Percentiles rank a stretch among this genome's conserved stretches.
phyloP scores from a whole-genome alignment of 129 eudicot genomes.

The Pseudognaphalium luteoalbum region DNA sequence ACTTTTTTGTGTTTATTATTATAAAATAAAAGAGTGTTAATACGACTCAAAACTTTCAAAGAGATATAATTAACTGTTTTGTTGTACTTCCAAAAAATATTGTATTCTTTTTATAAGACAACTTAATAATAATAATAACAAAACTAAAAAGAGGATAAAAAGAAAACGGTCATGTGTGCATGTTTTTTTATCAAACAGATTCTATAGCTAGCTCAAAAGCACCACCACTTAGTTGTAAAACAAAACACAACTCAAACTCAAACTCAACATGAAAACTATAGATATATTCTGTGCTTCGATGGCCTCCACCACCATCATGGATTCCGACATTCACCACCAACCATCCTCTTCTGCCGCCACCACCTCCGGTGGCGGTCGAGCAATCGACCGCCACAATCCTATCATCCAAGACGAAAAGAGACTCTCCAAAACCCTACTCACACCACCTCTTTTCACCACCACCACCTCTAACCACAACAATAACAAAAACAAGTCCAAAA shows the following conservation, averaged over 20 bases:
- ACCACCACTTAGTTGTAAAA: slow-evolving; percentile 28
- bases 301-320: slow-evolving; percentile 46
- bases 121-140: not conserved
- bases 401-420: slow-evolving; percentile 67
- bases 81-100: not conserved
- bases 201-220: slow-evolving; percentile 32
- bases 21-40: too few species aligned
- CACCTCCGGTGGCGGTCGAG: slow-evolving; percentile 48
- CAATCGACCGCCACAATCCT: slow-evolving; percentile 93
- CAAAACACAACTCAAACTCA: not conserved
- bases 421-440: slow-evolving; percentile 15
- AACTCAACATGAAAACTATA: slow-evolving; percentile 37
- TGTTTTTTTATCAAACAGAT: slow-evolving; percentile 9
- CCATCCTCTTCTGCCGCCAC: slow-evolving; percentile 36
- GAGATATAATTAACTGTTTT: not conserved
- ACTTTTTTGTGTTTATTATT: too few species aligned
- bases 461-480: slow-evolving; percentile 14
- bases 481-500: slow-evolving; percentile 7
- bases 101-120: not conserved
- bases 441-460: slow-evolving; percentile 27
- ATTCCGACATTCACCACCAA: slow-evolving; percentile 23
- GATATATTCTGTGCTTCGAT: slow-evolving; percentile 55
- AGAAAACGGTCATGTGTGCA: slow-evolving; percentile 8
- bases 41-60: not conserved
- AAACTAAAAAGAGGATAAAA: not conserved